Percentiles rank a stretch among this genome's conserved stretches.
These are phyloP conservation scores for Omphalotus guepiniiformis DNA, from an alignment of 768 basidiomycete species.

Conservation along the genomic window DNA sequence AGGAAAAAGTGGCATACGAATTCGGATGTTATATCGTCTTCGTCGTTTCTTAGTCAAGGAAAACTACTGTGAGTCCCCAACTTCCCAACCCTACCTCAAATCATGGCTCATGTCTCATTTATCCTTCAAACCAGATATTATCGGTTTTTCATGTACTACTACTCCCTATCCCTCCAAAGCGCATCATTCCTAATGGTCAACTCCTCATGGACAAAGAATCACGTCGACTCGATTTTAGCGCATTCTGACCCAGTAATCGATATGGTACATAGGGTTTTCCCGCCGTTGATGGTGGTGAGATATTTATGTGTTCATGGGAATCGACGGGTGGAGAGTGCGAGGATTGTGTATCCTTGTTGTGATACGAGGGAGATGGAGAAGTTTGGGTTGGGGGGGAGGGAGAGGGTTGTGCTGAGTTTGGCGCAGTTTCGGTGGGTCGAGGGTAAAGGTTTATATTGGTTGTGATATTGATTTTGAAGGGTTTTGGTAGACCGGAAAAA, in stretches of 20 bases:
- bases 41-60: slow-evolving; percentile 44
- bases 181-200: slow-evolving; percentile 89
- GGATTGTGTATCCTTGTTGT: slow-evolving; percentile 88
- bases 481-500: slow-evolving; percentile 76
- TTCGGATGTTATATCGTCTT: slow-evolving; percentile 50
- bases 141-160: slow-evolving; percentile 79
- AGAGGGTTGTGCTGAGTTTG: slow-evolving; percentile 73
- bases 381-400: slow-evolving; percentile 50
- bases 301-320: too few species aligned
- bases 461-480: background rate
- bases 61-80: slow-evolving; percentile 56
- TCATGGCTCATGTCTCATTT: background rate
- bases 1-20: slow-evolving; percentile 63
- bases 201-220: slow-evolving; percentile 90
- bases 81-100: background rate
- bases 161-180: slow-evolving; percentile 66
- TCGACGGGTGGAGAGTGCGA: slow-evolving; percentile 19
- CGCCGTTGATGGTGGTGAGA: background rate
- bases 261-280: slow-evolving; percentile 18
- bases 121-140: slow-evolving; percentile 65
- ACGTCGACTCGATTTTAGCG: slow-evolving; percentile 70
- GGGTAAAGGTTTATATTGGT: background rate
- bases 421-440: slow-evolving; percentile 86
- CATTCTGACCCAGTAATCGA: slow-evolving; percentile 50
- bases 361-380: slow-evolving; percentile 69